Conservation (phyloP, 768 basidiomycete genomes). For the Filobasidium floriforme region DNA sequence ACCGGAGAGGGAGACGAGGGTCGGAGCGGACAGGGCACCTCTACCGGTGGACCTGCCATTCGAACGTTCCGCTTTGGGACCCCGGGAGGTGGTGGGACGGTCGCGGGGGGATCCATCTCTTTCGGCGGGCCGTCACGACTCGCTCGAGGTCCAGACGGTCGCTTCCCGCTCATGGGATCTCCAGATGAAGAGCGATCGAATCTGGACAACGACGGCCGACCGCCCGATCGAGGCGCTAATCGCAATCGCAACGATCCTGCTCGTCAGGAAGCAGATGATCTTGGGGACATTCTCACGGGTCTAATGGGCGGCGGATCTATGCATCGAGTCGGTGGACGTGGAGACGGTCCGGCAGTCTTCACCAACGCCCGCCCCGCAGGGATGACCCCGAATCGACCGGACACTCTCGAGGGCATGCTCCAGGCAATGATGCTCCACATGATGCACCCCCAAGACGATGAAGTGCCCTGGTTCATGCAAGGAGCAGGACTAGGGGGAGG, state of each 20-base stretch:
- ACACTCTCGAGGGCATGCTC: slow-evolving; percentile 1
- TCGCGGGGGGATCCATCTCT: not conserved
- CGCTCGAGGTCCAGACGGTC: not conserved
- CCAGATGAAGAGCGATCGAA: not conserved
- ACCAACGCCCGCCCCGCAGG: not conserved
- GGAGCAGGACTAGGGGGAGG: slow-evolving; percentile 2
- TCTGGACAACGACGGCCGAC: no score
- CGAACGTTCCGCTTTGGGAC: not conserved
- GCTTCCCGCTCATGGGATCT: not conserved
- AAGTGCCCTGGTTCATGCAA: not conserved
- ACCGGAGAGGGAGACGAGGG: not conserved
- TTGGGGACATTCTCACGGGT: not conserved
- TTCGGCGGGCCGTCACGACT: not conserved
- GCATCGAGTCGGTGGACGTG: not conserved
- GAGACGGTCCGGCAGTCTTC: not conserved
- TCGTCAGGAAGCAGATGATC: not conserved
- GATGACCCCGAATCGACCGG: not conserved
- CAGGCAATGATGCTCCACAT: not conserved
- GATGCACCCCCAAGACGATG: not conserved
- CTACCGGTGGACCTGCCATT: not conserved
- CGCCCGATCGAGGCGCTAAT: no score
- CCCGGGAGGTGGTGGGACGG: not conserved
- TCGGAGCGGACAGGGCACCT: not conserved
- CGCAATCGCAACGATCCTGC: not conserved
- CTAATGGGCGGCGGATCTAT: slow-evolving; percentile 7